Evolutionary conservation across 345 rosid species (phyloP).

Genomic region (Kernera saxatilis): DNA sequence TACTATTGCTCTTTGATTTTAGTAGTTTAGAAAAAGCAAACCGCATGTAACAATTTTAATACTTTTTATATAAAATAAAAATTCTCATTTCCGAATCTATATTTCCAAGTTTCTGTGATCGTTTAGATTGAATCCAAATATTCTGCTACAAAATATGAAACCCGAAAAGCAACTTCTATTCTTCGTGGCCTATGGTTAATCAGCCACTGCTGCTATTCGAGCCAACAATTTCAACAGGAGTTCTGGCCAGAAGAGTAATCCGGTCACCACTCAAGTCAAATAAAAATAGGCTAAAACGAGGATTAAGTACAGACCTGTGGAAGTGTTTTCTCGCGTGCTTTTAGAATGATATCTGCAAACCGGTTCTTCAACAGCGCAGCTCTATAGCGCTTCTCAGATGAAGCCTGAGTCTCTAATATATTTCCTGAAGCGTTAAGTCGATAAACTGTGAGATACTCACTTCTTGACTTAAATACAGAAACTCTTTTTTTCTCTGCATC

Average conservation of each 20-base stretch:
- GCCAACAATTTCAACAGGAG: background rate
- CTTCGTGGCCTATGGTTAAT: background rate
- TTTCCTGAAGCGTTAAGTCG: constrained; percentile 55
- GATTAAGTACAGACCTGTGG: constrained; percentile 51
- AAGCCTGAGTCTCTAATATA: constrained; percentile 49
- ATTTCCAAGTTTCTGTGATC: background rate
- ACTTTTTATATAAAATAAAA: background rate
- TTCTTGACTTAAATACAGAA: constrained; percentile 24
- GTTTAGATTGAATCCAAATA: background rate
- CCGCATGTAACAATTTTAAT: background rate
- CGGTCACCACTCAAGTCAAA: background rate
- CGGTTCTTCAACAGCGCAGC: constrained; percentile 76
- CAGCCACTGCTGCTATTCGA: background rate
- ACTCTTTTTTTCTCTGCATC: constrained; percentile 28
- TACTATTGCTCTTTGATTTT: background rate
- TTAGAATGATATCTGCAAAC: constrained; percentile 91
- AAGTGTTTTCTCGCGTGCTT: constrained; percentile 86
- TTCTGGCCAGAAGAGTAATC: background rate
- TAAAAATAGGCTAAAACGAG: background rate
- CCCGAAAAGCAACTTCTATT: background rate
- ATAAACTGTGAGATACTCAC: constrained; percentile 35
- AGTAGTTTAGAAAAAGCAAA: background rate
- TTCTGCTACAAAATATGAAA: background rate
- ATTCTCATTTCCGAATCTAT: background rate
- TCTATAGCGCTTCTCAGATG: constrained; percentile 78